Base-by-base conservation (phyloP, 225 moss, liverwort and hornwort species). In the Straminergon stramineum region DNA sequence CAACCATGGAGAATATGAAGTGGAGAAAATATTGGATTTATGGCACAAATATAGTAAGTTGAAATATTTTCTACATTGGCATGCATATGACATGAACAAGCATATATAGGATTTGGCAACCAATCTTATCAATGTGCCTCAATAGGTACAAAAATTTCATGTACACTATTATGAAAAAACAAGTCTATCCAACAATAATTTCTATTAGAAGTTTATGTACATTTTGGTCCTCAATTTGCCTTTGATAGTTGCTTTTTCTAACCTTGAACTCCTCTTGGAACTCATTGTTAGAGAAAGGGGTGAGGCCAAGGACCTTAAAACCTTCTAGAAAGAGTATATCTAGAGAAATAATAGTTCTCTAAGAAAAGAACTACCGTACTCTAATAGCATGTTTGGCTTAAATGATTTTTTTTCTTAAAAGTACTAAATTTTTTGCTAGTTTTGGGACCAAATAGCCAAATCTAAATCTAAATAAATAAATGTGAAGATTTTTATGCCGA, bases 11-110 rank as follows among this genome's bases (percentile, higher is more conserved):
- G 7, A 34, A 6, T n/a, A 22, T n/a, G 34, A 77, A 2, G 7
- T 52, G 2, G 5, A 34, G 1, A 75, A 52, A 21, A 4, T 52
- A 5, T 2, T 52, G 7, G 3, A 52, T 52, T 52, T 5, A 13
- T 2, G 1, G 1, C 0, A 43, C 0, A 52, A 0, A 21, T 4
- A 10, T 0, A 12, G 1, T 4, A 52, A 34, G 21, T 34, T 77
- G 18, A 19, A 76, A 51, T 51, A 51, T 76, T 76, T 18, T 51
- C 8, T 52, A 52, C 21, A 77, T 34, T 52, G 3, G 31, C 5
- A 10, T 13, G 2, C 13, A 39, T 76, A 32, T 2, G 0, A 21
- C 8, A 8, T 77, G 8, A 52, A 77, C 0, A 0, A 77, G 9
- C 1, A 0, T 5, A 34, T 4, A 34, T 21, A 6, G 3, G 4